phyloP scores from a whole-genome alignment of 23 red algal genomes.

The Agarophyton chilense region DNA sequence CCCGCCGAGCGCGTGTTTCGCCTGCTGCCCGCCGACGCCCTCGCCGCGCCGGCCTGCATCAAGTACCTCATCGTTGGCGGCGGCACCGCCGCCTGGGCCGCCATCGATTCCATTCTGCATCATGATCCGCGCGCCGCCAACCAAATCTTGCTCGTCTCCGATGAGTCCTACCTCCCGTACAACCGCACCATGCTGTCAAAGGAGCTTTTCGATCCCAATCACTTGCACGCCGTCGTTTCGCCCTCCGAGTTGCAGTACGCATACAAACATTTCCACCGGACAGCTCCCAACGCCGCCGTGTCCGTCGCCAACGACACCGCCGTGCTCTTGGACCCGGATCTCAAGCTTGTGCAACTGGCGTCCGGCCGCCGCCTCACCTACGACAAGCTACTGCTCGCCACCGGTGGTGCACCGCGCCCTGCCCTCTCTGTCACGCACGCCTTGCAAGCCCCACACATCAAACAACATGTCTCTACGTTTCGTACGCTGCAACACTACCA shows the following conservation, averaged over 20 bases:
- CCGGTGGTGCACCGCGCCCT: conserved; percentile 48
- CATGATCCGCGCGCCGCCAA: background rate
- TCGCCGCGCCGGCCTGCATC: conserved; percentile 25
- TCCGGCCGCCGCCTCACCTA: conserved; percentile 34
- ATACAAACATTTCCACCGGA: conserved; percentile 14
- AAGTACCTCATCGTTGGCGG: conserved; percentile 72
- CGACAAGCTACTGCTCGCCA: conserved; percentile 81
- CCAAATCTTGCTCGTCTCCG: conserved; percentile 68
- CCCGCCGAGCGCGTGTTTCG: conserved; percentile 22
- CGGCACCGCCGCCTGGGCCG: conserved; percentile 83
- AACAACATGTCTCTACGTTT: conserved; percentile 42
- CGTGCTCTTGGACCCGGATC: conserved; percentile 30
- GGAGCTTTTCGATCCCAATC: conserved; percentile 67
- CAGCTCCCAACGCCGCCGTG: background rate
- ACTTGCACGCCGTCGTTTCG: background rate
- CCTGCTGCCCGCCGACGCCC: background rate
- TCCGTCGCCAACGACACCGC: background rate
- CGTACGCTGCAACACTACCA: conserved; percentile 51
- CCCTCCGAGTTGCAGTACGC: conserved; percentile 28
- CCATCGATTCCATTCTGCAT: conserved; percentile 67
- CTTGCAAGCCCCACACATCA: conserved; percentile 8
- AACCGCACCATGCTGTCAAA: conserved; percentile 88
- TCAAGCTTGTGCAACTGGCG: conserved; percentile 42
- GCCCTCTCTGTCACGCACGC: conserved; percentile 24
- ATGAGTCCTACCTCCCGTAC: conserved; percentile 68